A percentile compares a stretch with the other conserved stretches of the same genome.
These are phyloP conservation scores for Parachaetomium inaequale DNA, from an alignment of 495 filamentous ascomycete species.

Conservation along the genomic window DNA sequence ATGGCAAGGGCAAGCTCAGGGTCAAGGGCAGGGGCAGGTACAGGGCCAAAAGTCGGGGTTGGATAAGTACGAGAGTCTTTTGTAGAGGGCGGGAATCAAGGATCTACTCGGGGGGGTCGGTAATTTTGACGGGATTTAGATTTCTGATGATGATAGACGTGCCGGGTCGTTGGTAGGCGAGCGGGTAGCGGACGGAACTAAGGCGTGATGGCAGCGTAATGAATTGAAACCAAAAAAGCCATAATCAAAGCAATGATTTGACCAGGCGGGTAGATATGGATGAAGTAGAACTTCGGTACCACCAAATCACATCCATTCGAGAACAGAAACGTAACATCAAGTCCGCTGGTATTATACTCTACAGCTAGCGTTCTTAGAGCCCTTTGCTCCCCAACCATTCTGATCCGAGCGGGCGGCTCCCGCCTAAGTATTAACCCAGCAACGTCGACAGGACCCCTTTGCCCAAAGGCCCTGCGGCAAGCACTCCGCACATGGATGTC, in stretches of 20 bases:
- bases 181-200: no score
- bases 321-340: neutral
- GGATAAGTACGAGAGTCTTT: slow-evolving; percentile 77
- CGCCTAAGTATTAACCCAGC: neutral
- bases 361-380: neutral
- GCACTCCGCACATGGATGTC: neutral
- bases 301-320: neutral
- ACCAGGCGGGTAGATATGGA: no score
- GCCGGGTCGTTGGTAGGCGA: no score
- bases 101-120: neutral
- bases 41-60: slow-evolving; percentile 57
- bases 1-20: slow-evolving; percentile 18
- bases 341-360: neutral
- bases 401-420: neutral
- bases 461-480: neutral
- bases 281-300: no score
- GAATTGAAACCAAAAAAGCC: no score
- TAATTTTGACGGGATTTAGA: no score
- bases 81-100: slow-evolving; percentile 40
- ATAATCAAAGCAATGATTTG: no score
- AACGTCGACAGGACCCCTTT: neutral
- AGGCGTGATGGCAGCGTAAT: no score
- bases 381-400: neutral
- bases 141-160: neutral
- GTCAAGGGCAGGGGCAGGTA: slow-evolving; percentile 35